Evolutionary conservation across 805 yeast genomes (phyloP), one percentile per base, ranked within the genome.

Genomic region (Candida loeiensis): DNA sequence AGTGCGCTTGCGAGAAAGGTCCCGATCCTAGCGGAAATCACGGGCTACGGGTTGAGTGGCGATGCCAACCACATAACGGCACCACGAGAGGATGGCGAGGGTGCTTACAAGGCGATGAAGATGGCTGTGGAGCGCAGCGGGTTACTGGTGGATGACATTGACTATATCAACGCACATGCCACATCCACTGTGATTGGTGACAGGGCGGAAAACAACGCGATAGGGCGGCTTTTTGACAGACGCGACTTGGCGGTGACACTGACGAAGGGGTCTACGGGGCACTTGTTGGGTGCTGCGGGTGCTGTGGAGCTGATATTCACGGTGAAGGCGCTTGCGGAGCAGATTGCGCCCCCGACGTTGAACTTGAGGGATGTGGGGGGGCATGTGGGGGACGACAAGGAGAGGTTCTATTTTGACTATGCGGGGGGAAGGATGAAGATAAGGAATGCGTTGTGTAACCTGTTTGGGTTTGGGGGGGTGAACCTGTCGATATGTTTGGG

Each of bases 381-480:
- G 19, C 74, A 71, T 18, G 64, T 62, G 15, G 46, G 32, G 6
- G 76, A 64, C n/a, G 76, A 72, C 40, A 66, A 58, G 7, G 53
- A 58, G 1, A 63, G 51, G 2, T 57, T 63, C 2, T 68, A 76
- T 43, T 64, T 67, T 40, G 80, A 85, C 54, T 84, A 82, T 50
- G 81, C 83, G 5, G 73, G 77, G 1, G 64, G 75, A 24, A 46
- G 53, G 9, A 69, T 84, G 7, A n/a, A n/a, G n/a, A n/a, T 53
- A 65, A 32, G 37, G 49, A 11, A 66, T 58, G 17, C 51, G 58
- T 45, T 93, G 50, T 78, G 88, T 35, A 93, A 93, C 55, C 87
- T 96, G 51, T 91, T 95, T 64, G 99, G 99, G 0, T 93, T 93
- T 65, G 99, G 99, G 6, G 99, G 99, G 6, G 87, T 95, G 4